phyloP scores from a whole-genome alignment of 129 eudicot species.

The Tanacetum coccineum region DNA sequence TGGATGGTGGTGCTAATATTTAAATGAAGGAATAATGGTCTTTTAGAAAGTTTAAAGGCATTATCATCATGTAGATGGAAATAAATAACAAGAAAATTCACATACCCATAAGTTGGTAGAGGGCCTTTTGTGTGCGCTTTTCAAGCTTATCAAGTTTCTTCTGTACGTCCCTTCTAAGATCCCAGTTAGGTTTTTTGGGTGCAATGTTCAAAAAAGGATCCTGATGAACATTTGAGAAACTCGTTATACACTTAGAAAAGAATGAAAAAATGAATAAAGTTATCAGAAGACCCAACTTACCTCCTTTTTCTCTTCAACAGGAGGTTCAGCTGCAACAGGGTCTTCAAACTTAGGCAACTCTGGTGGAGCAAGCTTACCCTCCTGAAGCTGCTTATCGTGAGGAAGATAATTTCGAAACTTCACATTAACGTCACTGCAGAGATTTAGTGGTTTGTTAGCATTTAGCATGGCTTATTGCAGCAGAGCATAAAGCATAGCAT shows the following conservation, averaged over 20 bases:
- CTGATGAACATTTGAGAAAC: constrained; percentile 31
- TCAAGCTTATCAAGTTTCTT: constrained; percentile 97
- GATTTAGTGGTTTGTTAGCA: constrained; percentile 6
- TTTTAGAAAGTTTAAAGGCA: not conserved
- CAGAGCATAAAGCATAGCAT: not conserved
- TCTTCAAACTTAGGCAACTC: constrained; percentile 89
- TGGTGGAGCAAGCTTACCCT: constrained; percentile 94
- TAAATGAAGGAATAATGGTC: not conserved
- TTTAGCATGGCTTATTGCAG: not conserved
- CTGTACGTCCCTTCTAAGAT: constrained; percentile 93
- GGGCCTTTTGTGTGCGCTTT: constrained; percentile 82
- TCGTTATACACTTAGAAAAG: constrained; percentile 2
- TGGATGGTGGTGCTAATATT: too few relatives aligned
- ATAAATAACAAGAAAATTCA: not conserved
- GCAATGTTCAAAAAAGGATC: constrained; percentile 98
- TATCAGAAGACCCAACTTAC: constrained; percentile 27
- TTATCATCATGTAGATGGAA: not conserved
- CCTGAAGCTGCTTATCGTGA: constrained; percentile 95
- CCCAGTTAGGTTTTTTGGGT: constrained; percentile 98
- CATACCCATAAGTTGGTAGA: constrained; percentile 75
- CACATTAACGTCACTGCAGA: constrained; percentile 58
- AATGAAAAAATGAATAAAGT: not conserved
- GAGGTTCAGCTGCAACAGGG: constrained; percentile 72
- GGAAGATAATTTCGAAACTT: constrained; percentile 95
- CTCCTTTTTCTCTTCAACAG: constrained; percentile 71